A percentile compares a stretch with the other conserved stretches of the same genome.
Conservation (phyloP, 2,329 filamentous ascomycete genomes). For the Pseudogymnoascus sp. region DNA sequence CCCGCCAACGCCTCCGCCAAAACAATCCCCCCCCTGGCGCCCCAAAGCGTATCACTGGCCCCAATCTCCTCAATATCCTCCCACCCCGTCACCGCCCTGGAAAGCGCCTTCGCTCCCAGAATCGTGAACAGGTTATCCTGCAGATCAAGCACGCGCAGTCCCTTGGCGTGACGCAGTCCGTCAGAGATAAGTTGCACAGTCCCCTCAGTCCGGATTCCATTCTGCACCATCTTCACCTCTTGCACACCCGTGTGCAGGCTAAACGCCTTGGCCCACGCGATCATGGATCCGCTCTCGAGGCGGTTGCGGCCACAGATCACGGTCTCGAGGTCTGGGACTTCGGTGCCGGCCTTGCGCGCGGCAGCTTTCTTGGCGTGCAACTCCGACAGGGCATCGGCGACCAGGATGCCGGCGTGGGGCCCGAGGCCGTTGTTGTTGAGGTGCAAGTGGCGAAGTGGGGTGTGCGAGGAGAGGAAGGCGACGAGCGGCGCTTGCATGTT, state of each 20-base stretch:
- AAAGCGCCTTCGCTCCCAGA: slow-evolving; percentile 68
- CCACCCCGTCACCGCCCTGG: slow-evolving; percentile 69
- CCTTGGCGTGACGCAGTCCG: slow-evolving; percentile 63
- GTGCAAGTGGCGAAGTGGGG: slow-evolving; percentile 85
- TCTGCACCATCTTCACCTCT: slow-evolving; percentile 94
- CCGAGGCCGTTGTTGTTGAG: slow-evolving; percentile 98
- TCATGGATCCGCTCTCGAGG: slow-evolving; percentile 93
- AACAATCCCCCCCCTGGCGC: slow-evolving; percentile 65
- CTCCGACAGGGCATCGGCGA: slow-evolving; percentile 77
- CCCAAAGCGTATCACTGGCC: slow-evolving; percentile 79
- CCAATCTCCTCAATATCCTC: slow-evolving; percentile 70
- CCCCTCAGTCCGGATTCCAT: slow-evolving; percentile 91
- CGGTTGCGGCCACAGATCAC: slow-evolving; percentile 94
- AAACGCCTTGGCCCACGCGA: slow-evolving; percentile 84
- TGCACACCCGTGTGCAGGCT: slow-evolving; percentile 74
- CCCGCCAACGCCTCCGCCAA: slow-evolving; percentile 65
- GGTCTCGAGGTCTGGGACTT: slow-evolving; percentile 83
- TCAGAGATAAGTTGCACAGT: slow-evolving; percentile 73
- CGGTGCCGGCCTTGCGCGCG: slow-evolving; percentile 61
- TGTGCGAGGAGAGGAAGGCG: slow-evolving; percentile 80
- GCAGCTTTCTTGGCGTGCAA: slow-evolving; percentile 79
- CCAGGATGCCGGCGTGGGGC: slow-evolving; percentile 77
- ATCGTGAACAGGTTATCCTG: slow-evolving; percentile 97
- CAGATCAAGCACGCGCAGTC: slow-evolving; percentile 72
- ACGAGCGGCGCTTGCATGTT: slow-evolving; percentile 91